A percentile compares a stretch with the other conserved stretches of the same genome.
Conservation (phyloP, 2,329 filamentous ascomycete genomes). For the Incumbomyces delicatus region DNA sequence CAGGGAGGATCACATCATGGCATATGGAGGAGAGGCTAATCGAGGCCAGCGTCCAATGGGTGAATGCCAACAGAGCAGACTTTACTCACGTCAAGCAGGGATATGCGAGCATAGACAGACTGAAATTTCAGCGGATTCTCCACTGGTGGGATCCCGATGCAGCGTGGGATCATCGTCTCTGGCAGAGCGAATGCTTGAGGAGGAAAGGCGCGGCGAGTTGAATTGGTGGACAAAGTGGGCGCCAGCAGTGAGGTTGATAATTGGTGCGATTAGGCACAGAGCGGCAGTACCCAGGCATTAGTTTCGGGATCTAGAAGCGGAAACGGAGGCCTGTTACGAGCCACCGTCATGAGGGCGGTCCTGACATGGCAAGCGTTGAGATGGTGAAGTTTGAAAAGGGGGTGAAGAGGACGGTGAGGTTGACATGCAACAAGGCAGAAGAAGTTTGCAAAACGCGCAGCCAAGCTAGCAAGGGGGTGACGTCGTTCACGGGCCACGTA, state of each 20-base stretch:
- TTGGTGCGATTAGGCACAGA: conserved; percentile 12
- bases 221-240: conserved; percentile 6
- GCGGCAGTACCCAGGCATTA: conserved; percentile 12
- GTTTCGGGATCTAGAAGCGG: conserved; percentile 22
- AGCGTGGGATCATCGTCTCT: conserved; percentile 4
- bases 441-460: conserved; percentile 5
- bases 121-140: background rate
- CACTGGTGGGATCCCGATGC: background rate
- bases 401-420: conserved; percentile 13
- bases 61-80: conserved; percentile 6
- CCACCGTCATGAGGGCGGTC: conserved; percentile 6
- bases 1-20: conserved; percentile 1
- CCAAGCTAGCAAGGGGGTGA: conserved; percentile 6
- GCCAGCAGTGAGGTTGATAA: conserved; percentile 7
- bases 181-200: conserved; percentile 3
- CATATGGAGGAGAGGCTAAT: background rate
- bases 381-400: conserved; percentile 5
- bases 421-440: conserved; percentile 7
- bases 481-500: conserved; percentile 1
- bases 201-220: conserved; percentile 6
- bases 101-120: background rate
- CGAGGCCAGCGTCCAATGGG: conserved; percentile 2
- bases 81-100: conserved; percentile 7
- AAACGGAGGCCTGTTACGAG: conserved; percentile 19
- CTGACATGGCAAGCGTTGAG: conserved; percentile 6